phyloP scores from a whole-genome alignment of 2,329 filamentous ascomycete genomes.

The Neopestalotiopsis sp. region DNA sequence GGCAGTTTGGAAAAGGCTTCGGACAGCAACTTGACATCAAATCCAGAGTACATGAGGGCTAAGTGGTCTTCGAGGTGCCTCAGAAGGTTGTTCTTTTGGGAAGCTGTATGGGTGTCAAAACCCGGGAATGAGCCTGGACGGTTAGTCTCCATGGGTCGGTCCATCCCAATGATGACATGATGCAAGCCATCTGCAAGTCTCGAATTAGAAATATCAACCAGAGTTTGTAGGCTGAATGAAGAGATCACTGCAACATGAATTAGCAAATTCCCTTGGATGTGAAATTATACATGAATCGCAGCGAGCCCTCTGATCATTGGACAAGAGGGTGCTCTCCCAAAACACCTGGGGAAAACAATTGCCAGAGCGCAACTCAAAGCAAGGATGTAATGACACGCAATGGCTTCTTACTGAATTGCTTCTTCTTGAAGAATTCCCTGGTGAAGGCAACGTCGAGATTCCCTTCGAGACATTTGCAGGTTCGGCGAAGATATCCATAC shows the following conservation, averaged over 20 bases:
- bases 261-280: no score
- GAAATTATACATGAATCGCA: no score
- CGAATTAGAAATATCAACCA: constrained; percentile 53
- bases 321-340: no score
- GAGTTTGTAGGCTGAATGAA: constrained; percentile 53
- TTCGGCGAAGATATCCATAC: constrained; percentile 58
- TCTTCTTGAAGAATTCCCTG: constrained; percentile 68
- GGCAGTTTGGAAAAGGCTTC: constrained; percentile 60
- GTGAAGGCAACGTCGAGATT: constrained; percentile 61
- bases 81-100: constrained; percentile 29
- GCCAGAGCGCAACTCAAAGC: no score
- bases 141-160: constrained; percentile 26
- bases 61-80: constrained; percentile 36
- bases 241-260: constrained; percentile 48
- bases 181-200: constrained; percentile 45
- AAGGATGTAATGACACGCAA: no score
- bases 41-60: constrained; percentile 48
- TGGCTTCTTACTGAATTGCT: constrained; percentile 57
- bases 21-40: constrained; percentile 58
- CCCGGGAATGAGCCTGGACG: not conserved
- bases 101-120: constrained; percentile 27
- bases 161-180: constrained; percentile 56
- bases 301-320: no score
- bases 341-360: no score
- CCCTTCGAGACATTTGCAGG: constrained; percentile 60